These are phyloP conservation scores for Diaporthe citri DNA, from an alignment of 2,329 filamentous ascomycete genomes.

Conservation along the genomic window DNA sequence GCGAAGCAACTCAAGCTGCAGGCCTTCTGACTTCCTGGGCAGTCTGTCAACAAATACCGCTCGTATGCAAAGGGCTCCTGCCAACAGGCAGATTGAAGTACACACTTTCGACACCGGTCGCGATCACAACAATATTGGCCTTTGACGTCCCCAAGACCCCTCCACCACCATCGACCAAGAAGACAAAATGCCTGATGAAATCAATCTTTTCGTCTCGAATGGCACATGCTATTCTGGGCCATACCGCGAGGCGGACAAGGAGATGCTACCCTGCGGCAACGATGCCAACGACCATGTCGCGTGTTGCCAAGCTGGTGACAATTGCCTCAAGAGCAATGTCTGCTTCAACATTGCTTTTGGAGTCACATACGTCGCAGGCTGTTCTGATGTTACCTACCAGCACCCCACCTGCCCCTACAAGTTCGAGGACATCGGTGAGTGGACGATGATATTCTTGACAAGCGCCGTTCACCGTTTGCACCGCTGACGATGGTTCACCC, in stretches of 20 bases:
- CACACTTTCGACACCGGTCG: neutral
- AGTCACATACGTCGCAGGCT: slow-evolving; percentile 54
- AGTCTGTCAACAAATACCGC: neutral
- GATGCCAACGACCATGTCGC: slow-evolving; percentile 47
- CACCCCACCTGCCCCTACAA: slow-evolving; percentile 52
- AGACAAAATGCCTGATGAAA: neutral
- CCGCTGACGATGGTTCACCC: neutral
- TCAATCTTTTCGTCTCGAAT: slow-evolving; percentile 49
- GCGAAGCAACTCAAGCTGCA: neutral
- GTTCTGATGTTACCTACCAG: slow-evolving; percentile 50
- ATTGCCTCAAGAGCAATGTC: slow-evolving; percentile 48
- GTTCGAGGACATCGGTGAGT: slow-evolving; percentile 39
- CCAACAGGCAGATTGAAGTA: neutral
- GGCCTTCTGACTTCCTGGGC: no score
- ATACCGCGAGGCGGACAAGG: slow-evolving; percentile 34
- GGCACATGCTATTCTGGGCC: slow-evolving; percentile 49
- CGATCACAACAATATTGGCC: neutral
- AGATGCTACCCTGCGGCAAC: slow-evolving; percentile 52
- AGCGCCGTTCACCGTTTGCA: neutral
- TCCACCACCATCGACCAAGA: neutral
- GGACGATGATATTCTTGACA: no score
- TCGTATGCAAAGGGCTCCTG: neutral
- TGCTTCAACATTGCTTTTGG: slow-evolving; percentile 42
- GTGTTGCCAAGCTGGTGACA: slow-evolving; percentile 51
- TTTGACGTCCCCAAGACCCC: neutral